These are phyloP conservation scores for Schwanniomyces sp. DNA, from an alignment of 805 yeast species.

Conservation along the genomic window DNA sequence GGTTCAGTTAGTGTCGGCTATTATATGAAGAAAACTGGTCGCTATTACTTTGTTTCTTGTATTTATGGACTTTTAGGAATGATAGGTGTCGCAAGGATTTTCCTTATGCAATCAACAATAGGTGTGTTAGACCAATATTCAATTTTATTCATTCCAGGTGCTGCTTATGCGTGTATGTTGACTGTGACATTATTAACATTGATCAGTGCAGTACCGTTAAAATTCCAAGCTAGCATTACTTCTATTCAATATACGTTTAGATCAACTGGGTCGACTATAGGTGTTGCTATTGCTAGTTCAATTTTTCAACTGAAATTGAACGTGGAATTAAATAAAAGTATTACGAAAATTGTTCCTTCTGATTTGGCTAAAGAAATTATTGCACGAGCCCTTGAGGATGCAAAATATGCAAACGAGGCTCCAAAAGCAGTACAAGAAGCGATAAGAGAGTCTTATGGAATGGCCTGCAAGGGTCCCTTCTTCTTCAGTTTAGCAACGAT, in stretches of 20 bases:
- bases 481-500: slow-evolving; percentile 43
- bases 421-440: slow-evolving; percentile 52
- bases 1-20: slow-evolving; percentile 69
- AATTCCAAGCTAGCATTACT: slow-evolving; percentile 81
- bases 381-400: slow-evolving; percentile 51
- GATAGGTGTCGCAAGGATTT: slow-evolving; percentile 44
- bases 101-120: slow-evolving; percentile 16
- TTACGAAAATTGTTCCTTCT: slow-evolving; percentile 15
- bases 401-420: slow-evolving; percentile 52
- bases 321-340: slow-evolving; percentile 11
- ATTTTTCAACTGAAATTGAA: slow-evolving; percentile 54
- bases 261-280: slow-evolving; percentile 79
- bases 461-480: slow-evolving; percentile 55
- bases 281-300: slow-evolving; percentile 68
- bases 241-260: slow-evolving; percentile 86
- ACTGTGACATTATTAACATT: slow-evolving; percentile 72
- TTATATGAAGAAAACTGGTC: slow-evolving; percentile 66
- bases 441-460: slow-evolving; percentile 48
- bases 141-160: slow-evolving; percentile 53
- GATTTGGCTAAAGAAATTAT: slow-evolving; percentile 44
- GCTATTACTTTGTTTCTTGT: slow-evolving; percentile 50
- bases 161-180: slow-evolving; percentile 63
- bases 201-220: slow-evolving; percentile 68
- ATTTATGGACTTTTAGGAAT: slow-evolving; percentile 41
- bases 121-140: slow-evolving; percentile 15